A percentile compares a stretch with the other conserved stretches of the same genome.
Evolutionary conservation across 2,329 filamentous ascomycete genomes (phyloP).

Genomic region (Periconia sp.): DNA sequence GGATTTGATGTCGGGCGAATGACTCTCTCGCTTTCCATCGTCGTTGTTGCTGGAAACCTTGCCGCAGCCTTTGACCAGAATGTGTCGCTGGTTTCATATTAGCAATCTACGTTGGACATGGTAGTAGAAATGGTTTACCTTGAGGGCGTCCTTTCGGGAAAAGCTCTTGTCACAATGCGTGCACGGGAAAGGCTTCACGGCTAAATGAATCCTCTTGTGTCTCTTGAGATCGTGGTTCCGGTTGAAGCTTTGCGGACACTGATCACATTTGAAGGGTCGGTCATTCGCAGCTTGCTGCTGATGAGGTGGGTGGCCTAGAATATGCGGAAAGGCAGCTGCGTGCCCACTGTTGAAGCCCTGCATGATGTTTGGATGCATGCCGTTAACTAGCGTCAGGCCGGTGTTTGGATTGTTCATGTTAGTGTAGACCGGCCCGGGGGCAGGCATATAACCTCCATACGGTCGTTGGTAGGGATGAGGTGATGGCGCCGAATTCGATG

Average conservation of each 20-base stretch:
- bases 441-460: conserved; percentile 51
- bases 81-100: conserved; percentile 58
- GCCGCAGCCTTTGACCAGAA: conserved; percentile 68
- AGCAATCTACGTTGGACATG: conserved; percentile 17
- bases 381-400: conserved; percentile 71
- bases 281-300: conserved; percentile 65
- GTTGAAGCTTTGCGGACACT: conserved; percentile 92
- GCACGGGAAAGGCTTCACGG: conserved; percentile 95
- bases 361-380: conserved; percentile 59
- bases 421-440: conserved; percentile 68
- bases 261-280: conserved; percentile 90
- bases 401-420: conserved; percentile 74
- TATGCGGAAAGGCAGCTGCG: conserved; percentile 65
- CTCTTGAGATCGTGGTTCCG: conserved; percentile 94
- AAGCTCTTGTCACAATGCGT: conserved; percentile 93
- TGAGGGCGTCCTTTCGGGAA: conserved; percentile 92
- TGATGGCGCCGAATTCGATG: conserved; percentile 52
- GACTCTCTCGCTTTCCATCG: conserved; percentile 37
- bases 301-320: conserved; percentile 56
- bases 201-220: conserved; percentile 91
- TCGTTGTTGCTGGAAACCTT: conserved; percentile 46
- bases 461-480: conserved; percentile 52
- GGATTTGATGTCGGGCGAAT: conserved; percentile 32
- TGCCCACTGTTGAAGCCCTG: conserved; percentile 63
- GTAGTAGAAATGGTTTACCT: conserved; percentile 64